Evolutionary conservation across 768 basidiomycete genomes (phyloP), one percentile per base, ranked within the genome.

Genomic region (Amanita exitialis): DNA sequence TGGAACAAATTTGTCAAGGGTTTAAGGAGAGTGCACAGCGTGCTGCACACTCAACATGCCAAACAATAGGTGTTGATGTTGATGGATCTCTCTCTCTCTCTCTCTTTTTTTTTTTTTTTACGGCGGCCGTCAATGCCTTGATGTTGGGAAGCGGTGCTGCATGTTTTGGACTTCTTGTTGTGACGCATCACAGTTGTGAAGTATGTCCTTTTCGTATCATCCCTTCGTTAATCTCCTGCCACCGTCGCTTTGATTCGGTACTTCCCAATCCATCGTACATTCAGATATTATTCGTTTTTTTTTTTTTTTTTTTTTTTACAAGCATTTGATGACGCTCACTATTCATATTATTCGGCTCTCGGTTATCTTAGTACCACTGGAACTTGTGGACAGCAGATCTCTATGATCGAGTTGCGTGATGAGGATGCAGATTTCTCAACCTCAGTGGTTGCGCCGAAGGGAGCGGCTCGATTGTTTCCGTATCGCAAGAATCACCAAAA

Each of bases 1-100:
- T 53, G 52, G 52, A 27, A 28, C 13, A 46, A 36, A 23, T n/a
- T 53, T 12, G 18, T 47, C 18, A 46, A 47, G 45, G 15, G 45
- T 27, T 12, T 53, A 3, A 38, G 27, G 28, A 42, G 32, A 51
- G 32, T 35, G 42, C 50, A 51, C 27, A 44, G 21, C 23, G 16
- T 44, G 8, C 16, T 51, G 50, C 50, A 51, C 13, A 13, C 37
- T 28, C 43, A 35, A 23, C 42, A 32, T 16, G 13, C n/a, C 8
- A 44, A 44, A 35, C 30, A 36, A 27, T 38, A 38, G 30, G 35
- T 21, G 9, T 18, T 18, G 16, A 39, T 39, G 38, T 21, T 39
- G 18, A 10, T 39, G 27, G 27, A 28, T 8, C 5, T n/a, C n/a
- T n/a, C n/a, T n/a, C n/a, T n/a, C n/a, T n/a, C n/a, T n/a, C n/a